Evolutionary conservation across 805 yeast species (phyloP).

Genomic region (Candida rishiriensis): DNA sequence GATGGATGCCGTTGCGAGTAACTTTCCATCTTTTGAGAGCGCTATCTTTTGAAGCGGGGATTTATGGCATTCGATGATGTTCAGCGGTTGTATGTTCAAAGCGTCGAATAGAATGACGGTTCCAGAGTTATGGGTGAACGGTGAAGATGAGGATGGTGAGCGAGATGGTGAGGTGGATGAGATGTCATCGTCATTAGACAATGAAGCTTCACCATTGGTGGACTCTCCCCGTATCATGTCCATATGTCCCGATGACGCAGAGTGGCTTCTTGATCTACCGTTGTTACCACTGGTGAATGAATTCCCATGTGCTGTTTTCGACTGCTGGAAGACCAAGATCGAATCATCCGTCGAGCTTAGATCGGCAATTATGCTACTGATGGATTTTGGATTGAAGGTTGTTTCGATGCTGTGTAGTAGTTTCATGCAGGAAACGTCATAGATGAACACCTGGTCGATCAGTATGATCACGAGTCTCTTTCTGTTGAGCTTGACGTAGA

Average conservation of each 20-base stretch:
- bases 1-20: conserved; percentile 83
- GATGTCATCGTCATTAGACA: not conserved
- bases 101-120: conserved; percentile 80
- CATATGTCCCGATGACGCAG: not conserved
- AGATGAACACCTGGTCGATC: conserved; percentile 77
- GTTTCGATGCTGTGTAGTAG: conserved; percentile 63
- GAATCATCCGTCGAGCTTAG: conserved; percentile 41
- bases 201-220: not conserved
- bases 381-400: not conserved
- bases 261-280: not conserved
- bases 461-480: conserved; percentile 75
- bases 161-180: not conserved
- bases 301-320: conserved; percentile 18
- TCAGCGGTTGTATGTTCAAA: conserved; percentile 64
- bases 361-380: conserved; percentile 17
- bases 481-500: conserved; percentile 73
- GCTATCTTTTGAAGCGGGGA: conserved; percentile 64
- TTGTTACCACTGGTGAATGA: not conserved
- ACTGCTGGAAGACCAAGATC: conserved; percentile 52
- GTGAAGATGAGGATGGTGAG: not conserved
- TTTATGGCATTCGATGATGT: conserved; percentile 83
- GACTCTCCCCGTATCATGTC: not conserved
- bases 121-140: conserved; percentile 36
- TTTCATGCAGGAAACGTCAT: conserved; percentile 88
- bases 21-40: conserved; percentile 68